phyloP scores from a whole-genome alignment of 768 basidiomycete species.

The Xerocomellus amylosporus region DNA sequence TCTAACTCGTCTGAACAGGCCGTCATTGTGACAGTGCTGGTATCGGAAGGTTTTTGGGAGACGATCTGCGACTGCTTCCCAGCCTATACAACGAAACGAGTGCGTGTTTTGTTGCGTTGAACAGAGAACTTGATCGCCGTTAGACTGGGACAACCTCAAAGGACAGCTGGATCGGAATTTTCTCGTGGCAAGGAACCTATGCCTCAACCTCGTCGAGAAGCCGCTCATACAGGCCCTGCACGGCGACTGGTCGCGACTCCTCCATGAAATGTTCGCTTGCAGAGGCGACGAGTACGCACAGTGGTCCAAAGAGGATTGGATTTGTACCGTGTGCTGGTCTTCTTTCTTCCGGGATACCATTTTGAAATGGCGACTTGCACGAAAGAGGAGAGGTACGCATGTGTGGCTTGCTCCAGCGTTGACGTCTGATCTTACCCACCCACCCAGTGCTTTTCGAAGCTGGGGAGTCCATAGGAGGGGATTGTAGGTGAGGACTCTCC shows the following conservation, averaged over 20 bases:
- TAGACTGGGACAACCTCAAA: conserved; percentile 5
- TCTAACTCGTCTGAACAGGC: background rate
- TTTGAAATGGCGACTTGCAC: background rate
- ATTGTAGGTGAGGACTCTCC: conserved; percentile 3
- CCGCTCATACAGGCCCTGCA: background rate
- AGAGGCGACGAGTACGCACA: background rate
- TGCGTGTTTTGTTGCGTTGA: background rate
- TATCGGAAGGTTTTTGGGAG: no score
- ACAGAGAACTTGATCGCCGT: background rate
- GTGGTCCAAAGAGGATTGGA: conserved; percentile 7
- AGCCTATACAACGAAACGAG: conserved; percentile 1
- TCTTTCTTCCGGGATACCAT: background rate
- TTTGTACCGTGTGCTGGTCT: background rate
- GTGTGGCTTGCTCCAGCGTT: background rate
- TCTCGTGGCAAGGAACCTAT: background rate
- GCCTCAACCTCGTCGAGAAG: background rate
- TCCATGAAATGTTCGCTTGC: conserved; percentile 1
- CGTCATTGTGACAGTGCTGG: background rate
- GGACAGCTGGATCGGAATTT: background rate
- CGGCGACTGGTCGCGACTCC: conserved; percentile 1
- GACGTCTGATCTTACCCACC: background rate
- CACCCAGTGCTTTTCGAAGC: background rate
- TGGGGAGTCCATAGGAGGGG: background rate
- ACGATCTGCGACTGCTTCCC: background rate
- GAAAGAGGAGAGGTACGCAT: background rate